Conservation (phyloP, 495 filamentous ascomycete genomes). For the Hypoxylon fuscum region DNA sequence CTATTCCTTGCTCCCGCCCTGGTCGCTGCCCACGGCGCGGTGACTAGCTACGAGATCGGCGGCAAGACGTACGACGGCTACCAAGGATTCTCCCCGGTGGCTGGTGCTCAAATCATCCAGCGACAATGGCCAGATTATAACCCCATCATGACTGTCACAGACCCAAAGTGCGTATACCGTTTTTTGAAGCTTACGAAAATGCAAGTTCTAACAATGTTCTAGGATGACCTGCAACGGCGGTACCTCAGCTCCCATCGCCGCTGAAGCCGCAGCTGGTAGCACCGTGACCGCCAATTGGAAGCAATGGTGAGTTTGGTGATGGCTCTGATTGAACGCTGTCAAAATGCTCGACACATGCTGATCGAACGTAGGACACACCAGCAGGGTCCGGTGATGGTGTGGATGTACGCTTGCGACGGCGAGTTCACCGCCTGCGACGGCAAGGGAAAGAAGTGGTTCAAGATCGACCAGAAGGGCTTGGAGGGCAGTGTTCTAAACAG, state of each 20-base stretch:
- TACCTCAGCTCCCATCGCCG: slow-evolving; percentile 53
- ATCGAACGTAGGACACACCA: slow-evolving; percentile 55
- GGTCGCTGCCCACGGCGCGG: slow-evolving; percentile 64
- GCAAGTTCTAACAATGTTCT: too few species aligned
- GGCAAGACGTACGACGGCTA: slow-evolving; percentile 61
- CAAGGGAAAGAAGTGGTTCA: slow-evolving; percentile 62
- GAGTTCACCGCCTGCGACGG: slow-evolving; percentile 58
- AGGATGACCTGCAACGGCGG: slow-evolving; percentile 66
- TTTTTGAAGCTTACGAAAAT: too few species aligned
- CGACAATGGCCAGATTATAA: slow-evolving; percentile 65
- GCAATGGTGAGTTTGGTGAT: slow-evolving; percentile 49
- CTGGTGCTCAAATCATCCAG: slow-evolving; percentile 60
- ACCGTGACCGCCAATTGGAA: slow-evolving; percentile 61
- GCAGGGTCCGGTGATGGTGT: slow-evolving; percentile 66
- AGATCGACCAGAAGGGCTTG: slow-evolving; percentile 67
- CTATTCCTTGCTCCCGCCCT: slow-evolving; percentile 45
- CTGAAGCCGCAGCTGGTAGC: slow-evolving; percentile 55
- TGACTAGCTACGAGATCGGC: slow-evolving; percentile 64
- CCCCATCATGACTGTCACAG: slow-evolving; percentile 53
- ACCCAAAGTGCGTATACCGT: slow-evolving; percentile 41
- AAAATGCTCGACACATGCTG: too few species aligned
- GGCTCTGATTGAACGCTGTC: too few species aligned
- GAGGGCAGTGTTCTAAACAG: slow-evolving; percentile 52
- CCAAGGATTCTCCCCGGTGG: slow-evolving; percentile 57
- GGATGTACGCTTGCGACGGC: slow-evolving; percentile 62